phyloP scores from a whole-genome alignment of 2,329 filamentous ascomycete species.

The Neofusicoccum umdonicola region DNA sequence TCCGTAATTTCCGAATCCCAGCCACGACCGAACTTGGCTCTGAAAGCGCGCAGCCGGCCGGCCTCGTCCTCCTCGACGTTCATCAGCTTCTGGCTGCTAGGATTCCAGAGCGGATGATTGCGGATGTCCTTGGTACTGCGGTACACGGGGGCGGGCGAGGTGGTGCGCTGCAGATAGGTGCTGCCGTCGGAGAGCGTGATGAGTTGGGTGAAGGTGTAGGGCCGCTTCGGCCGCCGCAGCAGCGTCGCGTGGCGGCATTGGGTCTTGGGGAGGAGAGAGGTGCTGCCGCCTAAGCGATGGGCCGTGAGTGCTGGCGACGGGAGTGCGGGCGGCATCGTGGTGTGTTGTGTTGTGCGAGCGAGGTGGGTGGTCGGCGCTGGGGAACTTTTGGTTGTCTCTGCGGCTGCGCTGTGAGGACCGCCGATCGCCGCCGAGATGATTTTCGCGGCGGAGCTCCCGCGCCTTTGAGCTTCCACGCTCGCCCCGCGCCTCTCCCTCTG shows the following conservation, averaged over 20 bases:
- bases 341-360: conserved; percentile 14
- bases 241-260: conserved; percentile 82
- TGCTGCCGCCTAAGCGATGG: conserved; percentile 30
- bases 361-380: conserved; percentile 13
- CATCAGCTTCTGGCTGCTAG: conserved; percentile 71
- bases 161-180: conserved; percentile 77
- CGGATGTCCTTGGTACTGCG: conserved; percentile 75
- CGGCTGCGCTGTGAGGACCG: neutral
- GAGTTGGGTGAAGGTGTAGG: conserved; percentile 97
- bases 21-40: conserved; percentile 75
- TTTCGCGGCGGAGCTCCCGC: conserved; percentile 12
- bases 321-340: conserved; percentile 32
- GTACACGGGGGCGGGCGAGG: conserved; percentile 65
- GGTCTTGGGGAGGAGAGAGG: conserved; percentile 19
- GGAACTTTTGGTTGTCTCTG: neutral
- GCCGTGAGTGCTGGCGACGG: conserved; percentile 22
- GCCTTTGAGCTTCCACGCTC: neutral
- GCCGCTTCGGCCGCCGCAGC: conserved; percentile 80
- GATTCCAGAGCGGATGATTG: conserved; percentile 91
- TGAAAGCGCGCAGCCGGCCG: conserved; percentile 81
- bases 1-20: conserved; percentile 65
- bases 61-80: conserved; percentile 96
- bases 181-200: conserved; percentile 88
- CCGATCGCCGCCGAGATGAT: conserved; percentile 12
- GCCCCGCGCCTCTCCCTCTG: neutral